A percentile compares a stretch with the other conserved stretches of the same genome.
Conservation (phyloP, 768 basidiomycete species). For the Mycena albidolilacea region DNA sequence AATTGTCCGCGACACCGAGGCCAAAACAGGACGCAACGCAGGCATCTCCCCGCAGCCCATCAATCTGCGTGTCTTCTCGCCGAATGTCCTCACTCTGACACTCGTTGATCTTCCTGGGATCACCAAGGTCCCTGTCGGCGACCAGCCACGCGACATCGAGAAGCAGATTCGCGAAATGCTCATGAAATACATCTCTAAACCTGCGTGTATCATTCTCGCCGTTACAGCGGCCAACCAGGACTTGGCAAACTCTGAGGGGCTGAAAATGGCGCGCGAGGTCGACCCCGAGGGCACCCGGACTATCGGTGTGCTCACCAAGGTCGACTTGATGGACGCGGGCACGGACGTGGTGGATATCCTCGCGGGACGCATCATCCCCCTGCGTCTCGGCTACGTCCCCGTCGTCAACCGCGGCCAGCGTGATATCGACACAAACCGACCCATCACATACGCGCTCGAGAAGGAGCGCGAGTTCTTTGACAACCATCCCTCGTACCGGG, state of each 20-base stretch:
- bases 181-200: slow-evolving; percentile 93
- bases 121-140: slow-evolving; percentile 95
- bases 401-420: slow-evolving; percentile 99
- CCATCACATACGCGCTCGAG: slow-evolving; percentile 89
- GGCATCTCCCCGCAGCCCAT: slow-evolving; percentile 98
- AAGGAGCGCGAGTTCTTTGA: slow-evolving; percentile 95
- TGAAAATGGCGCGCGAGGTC: slow-evolving; percentile 96
- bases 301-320: slow-evolving; percentile 98
- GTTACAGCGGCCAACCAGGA: slow-evolving; percentile 97
- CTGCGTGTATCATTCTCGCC: slow-evolving; percentile 96
- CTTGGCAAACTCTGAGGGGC: slow-evolving; percentile 97
- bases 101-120: slow-evolving; percentile 98
- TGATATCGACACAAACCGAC: slow-evolving; percentile 92
- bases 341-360: slow-evolving; percentile 99
- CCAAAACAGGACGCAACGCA: slow-evolving; percentile 98
- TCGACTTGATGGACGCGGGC: slow-evolving; percentile 98
- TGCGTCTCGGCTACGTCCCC: slow-evolving; percentile 97
- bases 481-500: slow-evolving; percentile 92
- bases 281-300: slow-evolving; percentile 98
- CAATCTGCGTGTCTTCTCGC: slow-evolving; percentile 97
- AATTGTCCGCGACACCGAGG: slow-evolving; percentile 96
- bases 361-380: slow-evolving; percentile 95
- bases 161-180: slow-evolving; percentile 98
- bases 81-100: slow-evolving; percentile 96
- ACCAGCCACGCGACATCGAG: slow-evolving; percentile 98